Evolutionary conservation across 2,329 filamentous ascomycete species (phyloP).

Genomic region (Domatiomyces globalis): DNA sequence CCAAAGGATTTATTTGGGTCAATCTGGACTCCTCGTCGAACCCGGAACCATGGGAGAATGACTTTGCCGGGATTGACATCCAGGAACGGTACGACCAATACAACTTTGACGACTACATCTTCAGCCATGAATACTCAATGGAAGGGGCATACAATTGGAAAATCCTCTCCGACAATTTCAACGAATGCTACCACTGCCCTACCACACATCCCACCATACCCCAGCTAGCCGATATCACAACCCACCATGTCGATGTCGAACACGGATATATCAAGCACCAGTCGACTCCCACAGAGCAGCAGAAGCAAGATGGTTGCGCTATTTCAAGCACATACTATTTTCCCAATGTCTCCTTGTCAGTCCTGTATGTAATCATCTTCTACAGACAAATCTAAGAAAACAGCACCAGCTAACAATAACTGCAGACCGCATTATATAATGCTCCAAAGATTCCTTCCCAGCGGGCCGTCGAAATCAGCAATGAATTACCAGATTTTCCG

Average conservation of each 20-base stretch:
- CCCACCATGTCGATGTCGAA: constrained; percentile 40
- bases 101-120: constrained; percentile 40
- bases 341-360: constrained; percentile 14
- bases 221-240: constrained; percentile 39
- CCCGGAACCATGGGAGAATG: constrained; percentile 12
- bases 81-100: constrained; percentile 36
- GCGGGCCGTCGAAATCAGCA: constrained; percentile 33
- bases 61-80: constrained; percentile 25
- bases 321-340: constrained; percentile 16
- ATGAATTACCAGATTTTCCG: constrained; percentile 52
- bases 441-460: constrained; percentile 48
- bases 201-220: constrained; percentile 45
- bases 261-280: constrained; percentile 42
- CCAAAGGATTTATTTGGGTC: constrained; percentile 15
- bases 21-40: constrained; percentile 11
- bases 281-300: constrained; percentile 23
- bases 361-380: constrained; percentile 10
- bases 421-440: constrained; percentile 46
- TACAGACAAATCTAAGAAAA: neutral
- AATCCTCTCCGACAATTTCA: constrained; percentile 17
- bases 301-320: constrained; percentile 6
- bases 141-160: constrained; percentile 19
- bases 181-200: constrained; percentile 41
- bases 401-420: neutral
- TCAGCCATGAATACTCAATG: constrained; percentile 26